Conservation (phyloP, 1,284 basidiomycete species). For the Cryptococcus sp. region DNA sequence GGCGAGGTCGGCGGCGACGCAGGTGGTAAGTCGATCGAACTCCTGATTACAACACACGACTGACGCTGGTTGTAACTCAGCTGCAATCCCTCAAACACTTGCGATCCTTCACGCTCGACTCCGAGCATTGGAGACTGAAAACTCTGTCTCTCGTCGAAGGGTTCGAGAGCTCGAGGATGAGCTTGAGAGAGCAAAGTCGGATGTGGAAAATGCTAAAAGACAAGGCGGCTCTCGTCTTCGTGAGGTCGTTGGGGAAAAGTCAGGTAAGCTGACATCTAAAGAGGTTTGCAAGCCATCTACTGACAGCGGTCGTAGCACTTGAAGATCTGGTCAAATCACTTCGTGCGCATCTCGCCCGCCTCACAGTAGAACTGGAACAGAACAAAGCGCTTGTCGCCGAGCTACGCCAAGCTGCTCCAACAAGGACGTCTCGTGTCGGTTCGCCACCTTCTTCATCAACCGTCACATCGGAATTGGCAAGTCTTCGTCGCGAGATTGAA, state of each 20-base stretch:
- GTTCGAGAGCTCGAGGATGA: constrained; percentile 80
- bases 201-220: constrained; percentile 49
- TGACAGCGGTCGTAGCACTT: constrained; percentile 58
- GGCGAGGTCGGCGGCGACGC: constrained; percentile 32
- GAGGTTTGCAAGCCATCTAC: background rate
- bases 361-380: constrained; percentile 72
- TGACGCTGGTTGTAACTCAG: constrained; percentile 4
- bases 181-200: constrained; percentile 57
- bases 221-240: constrained; percentile 26
- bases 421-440: background rate
- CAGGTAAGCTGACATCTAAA: constrained; percentile 58
- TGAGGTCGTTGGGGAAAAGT: constrained; percentile 78
- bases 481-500: constrained; percentile 56
- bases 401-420: constrained; percentile 55
- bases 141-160: constrained; percentile 70
- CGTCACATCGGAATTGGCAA: constrained; percentile 58
- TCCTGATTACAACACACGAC: background rate
- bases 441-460: constrained; percentile 17
- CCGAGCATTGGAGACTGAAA: constrained; percentile 69
- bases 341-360: constrained; percentile 68
- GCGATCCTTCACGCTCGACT: constrained; percentile 44
- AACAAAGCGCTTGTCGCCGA: constrained; percentile 67
- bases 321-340: constrained; percentile 73
- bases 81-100: constrained; percentile 35
- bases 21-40: constrained; percentile 24